A percentile compares a stretch with the other conserved stretches of the same genome.
These are phyloP conservation scores for Aspergillus pseudoviridinutans DNA, from an alignment of 2,329 filamentous ascomycete species.

Conservation along the genomic window DNA sequence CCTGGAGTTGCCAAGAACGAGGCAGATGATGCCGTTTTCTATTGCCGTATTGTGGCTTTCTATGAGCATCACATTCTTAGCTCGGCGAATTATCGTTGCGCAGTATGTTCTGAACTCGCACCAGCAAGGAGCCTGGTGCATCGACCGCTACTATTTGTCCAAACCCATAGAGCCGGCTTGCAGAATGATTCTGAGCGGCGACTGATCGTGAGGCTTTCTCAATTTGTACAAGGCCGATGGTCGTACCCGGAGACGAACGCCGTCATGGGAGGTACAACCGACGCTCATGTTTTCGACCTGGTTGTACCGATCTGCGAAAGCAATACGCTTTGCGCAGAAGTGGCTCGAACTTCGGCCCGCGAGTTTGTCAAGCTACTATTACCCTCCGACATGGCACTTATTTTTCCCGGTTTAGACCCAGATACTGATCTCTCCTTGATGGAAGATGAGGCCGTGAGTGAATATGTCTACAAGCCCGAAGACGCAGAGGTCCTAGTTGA, in stretches of 20 bases:
- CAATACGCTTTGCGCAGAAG: conserved; percentile 15
- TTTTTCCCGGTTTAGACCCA: conserved; percentile 1
- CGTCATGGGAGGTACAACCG: conserved; percentile 10
- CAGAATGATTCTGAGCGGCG: conserved; percentile 4
- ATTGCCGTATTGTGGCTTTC: conserved; percentile 13
- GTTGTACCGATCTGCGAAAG: conserved; percentile 18
- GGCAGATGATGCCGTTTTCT: conserved; percentile 8
- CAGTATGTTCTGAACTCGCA: conserved; percentile 13
- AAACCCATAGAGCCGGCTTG: conserved; percentile 1
- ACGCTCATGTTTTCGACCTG: conserved; percentile 18
- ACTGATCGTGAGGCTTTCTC: conserved; percentile 13
- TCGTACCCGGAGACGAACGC: conserved; percentile 12
- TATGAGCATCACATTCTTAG: conserved; percentile 17
- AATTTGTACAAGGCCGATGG: conserved; percentile 17
- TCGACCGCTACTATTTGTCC: conserved; percentile 16
- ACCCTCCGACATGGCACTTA: neutral
- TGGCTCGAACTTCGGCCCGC: conserved; percentile 13
- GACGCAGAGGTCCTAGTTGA: neutral
- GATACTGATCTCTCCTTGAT: conserved; percentile 4
- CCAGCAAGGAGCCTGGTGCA: conserved; percentile 16
- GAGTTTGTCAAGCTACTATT: conserved; percentile 14
- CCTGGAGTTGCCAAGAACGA: conserved; percentile 4
- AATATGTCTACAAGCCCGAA: neutral
- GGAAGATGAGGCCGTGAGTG: neutral
- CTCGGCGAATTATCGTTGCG: conserved; percentile 16